Evolutionary conservation across 1,284 basidiomycete genomes (phyloP).

Genomic region (Phellopilus nigrolimitatus): DNA sequence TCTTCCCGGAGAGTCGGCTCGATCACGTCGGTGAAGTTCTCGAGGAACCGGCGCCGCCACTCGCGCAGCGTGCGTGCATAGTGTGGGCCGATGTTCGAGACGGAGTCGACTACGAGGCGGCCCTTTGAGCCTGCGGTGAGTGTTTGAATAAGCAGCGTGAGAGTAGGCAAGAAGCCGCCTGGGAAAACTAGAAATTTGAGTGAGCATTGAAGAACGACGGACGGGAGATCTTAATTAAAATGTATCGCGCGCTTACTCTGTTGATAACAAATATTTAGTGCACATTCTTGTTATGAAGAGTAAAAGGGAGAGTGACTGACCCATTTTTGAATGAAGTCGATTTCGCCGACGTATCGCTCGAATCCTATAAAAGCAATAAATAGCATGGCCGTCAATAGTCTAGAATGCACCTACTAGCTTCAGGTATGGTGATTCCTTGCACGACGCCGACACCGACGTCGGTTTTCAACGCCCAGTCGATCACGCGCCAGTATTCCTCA

Average conservation of each 20-base stretch:
- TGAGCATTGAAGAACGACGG: conserved; percentile 1
- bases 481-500: conserved; percentile 58
- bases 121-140: conserved; percentile 53
- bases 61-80: conserved; percentile 82
- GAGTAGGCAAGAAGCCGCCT: conserved; percentile 69
- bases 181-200: conserved; percentile 56
- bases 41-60: conserved; percentile 66
- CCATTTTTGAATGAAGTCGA: conserved; percentile 82
- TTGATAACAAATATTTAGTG: conserved; percentile 3
- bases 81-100: conserved; percentile 78
- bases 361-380: conserved; percentile 37
- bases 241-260: conserved; percentile 30
- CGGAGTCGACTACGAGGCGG: conserved; percentile 62
- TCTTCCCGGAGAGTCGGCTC: conserved; percentile 58
- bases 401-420: conserved; percentile 53
- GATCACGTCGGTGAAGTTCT: conserved; percentile 60
- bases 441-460: conserved; percentile 63
- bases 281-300: neutral
- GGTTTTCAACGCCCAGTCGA: conserved; percentile 68
- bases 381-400: neutral
- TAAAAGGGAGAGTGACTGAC: conserved; percentile 31
- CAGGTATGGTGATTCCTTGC: conserved; percentile 79
- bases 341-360: conserved; percentile 52
- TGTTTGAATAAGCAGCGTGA: conserved; percentile 57
- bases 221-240: neutral